phyloP scores from a whole-genome alignment of 345 rosid species.

The Sonneratia alba region DNA sequence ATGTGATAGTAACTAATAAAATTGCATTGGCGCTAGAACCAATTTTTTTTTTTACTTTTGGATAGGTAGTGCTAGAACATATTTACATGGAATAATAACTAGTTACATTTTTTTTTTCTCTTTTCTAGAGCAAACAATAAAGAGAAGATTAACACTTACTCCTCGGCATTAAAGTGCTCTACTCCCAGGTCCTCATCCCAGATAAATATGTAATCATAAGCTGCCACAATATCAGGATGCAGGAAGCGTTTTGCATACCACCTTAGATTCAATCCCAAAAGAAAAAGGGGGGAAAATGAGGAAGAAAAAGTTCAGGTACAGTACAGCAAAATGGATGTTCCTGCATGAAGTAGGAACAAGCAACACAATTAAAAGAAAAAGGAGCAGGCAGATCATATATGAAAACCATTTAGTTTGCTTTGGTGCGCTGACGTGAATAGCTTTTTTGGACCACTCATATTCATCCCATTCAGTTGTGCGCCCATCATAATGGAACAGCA shows the following conservation, averaged over 20 bases:
- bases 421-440: conserved; percentile 70
- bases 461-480: conserved; percentile 79
- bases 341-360: conserved; percentile 7
- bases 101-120: conserved; percentile 4
- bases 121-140: background rate
- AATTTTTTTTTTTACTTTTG: too few relatives aligned
- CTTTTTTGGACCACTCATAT: conserved; percentile 90
- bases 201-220: conserved; percentile 80
- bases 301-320: background rate
- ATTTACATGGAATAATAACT: background rate
- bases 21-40: background rate
- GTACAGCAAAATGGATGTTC: background rate
- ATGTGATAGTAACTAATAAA: background rate
- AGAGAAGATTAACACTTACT: conserved; percentile 34
- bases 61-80: background rate
- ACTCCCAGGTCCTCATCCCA: conserved; percentile 99
- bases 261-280: conserved; percentile 25
- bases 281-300: background rate
- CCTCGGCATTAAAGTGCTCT: conserved; percentile 70
- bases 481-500: conserved; percentile 91
- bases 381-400: background rate
- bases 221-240: conserved; percentile 79
- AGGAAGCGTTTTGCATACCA: conserved; percentile 98
- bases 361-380: conserved; percentile 8
- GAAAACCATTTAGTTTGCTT: conserved; percentile 72